Evolutionary conservation across 495 filamentous ascomycete genomes (phyloP), one percentile per base, ranked within the genome.

Genomic region (Penicillium simplicissimum): DNA sequence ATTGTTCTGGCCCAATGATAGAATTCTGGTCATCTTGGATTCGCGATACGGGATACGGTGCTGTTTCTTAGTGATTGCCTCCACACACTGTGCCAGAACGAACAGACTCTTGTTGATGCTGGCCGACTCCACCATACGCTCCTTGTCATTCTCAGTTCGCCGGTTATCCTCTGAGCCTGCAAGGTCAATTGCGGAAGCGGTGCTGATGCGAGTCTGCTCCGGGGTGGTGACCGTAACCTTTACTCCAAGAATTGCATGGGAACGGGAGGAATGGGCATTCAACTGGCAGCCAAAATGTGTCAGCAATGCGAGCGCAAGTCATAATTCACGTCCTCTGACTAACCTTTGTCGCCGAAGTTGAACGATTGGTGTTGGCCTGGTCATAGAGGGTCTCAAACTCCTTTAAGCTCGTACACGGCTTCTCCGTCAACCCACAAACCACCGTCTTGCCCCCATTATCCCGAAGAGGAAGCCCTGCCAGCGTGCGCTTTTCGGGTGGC

Each of bases 81-180:
- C 95, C 47, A 98, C 92, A 67, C 95, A 98, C 71, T 97, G 93
- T 23, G 92, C 92, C 33, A 98, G 79, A 34, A 96, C 93, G 66
- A 98, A 98, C 11, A 98, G 81, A 62, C 89, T 93, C 78, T 97
- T 98, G 81, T 98, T 98, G 80, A 98, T 98, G 70, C 92, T 96
- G 2, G 93, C 92, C n/a, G 92, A 96, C 73, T 98, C 95, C 2
- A 96, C 83, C 79, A 98, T 83, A 14, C 95, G 81, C 69, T 97
- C 92, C 75, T 95, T 96, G 62, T 88, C 91, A 75, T 98, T 98
- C 36, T 96, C 93, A 0, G 95, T 98, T 36, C 95, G 77, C 25
- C 95, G 82, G 72, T 98, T 98, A 71, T 98, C 95, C 74, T 98
- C 95, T 13, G 92, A 96, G 10, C 95, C 95, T 51, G 95, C 95